Evolutionary conservation across 495 filamentous ascomycete genomes (phyloP).

Genomic region (Penicillium manginii): DNA sequence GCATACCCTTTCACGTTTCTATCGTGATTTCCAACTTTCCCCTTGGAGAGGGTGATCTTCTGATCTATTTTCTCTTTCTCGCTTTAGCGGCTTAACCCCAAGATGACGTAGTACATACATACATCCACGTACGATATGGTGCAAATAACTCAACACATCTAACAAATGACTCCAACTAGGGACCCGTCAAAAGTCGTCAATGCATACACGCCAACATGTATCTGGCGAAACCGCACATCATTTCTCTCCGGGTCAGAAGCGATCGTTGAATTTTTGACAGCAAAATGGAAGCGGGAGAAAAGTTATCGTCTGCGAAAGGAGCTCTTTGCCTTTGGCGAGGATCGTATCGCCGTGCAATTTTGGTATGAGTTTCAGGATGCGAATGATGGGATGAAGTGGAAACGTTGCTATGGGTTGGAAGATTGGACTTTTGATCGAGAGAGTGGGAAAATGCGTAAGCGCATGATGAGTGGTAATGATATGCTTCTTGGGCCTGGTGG

Average conservation of each 20-base stretch:
- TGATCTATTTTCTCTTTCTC: neutral
- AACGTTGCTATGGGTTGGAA: slow-evolving; percentile 86
- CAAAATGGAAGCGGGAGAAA: slow-evolving; percentile 78
- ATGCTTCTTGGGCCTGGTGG: slow-evolving; percentile 61
- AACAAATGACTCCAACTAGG: slow-evolving; percentile 33
- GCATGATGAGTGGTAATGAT: slow-evolving; percentile 93
- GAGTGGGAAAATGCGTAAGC: slow-evolving; percentile 80
- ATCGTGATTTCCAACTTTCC: slow-evolving; percentile 1
- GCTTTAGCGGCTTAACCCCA: no score
- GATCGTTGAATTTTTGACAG: slow-evolving; percentile 71
- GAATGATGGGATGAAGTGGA: slow-evolving; percentile 73
- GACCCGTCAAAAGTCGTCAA: slow-evolving; percentile 65
- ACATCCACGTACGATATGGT: no score
- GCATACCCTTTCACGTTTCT: slow-evolving; percentile 8
- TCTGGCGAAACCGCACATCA: slow-evolving; percentile 80
- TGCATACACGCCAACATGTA: slow-evolving; percentile 75
- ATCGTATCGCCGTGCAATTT: slow-evolving; percentile 81
- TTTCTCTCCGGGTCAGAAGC: slow-evolving; percentile 72
- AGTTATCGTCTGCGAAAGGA: slow-evolving; percentile 84
- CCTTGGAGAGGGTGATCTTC: neutral
- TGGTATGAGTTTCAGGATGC: slow-evolving; percentile 88
- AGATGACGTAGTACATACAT: no score
- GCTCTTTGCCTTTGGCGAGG: slow-evolving; percentile 66
- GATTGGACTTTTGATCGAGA: slow-evolving; percentile 83
- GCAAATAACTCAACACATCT: no score